Base-by-base conservation (phyloP, 2,329 filamentous ascomycete genomes). In the Microsporum ferrugineum region DNA sequence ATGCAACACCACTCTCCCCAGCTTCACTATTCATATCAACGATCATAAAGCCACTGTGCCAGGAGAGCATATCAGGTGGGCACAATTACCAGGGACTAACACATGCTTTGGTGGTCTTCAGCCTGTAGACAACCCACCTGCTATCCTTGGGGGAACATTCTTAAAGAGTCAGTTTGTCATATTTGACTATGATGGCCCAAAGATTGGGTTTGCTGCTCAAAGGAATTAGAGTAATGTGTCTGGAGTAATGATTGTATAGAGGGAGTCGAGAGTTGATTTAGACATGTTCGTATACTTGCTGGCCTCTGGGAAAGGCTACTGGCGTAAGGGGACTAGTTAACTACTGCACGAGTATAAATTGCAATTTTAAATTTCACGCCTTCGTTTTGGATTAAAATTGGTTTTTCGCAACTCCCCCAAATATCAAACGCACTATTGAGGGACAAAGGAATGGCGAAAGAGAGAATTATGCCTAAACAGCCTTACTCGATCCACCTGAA, bases 61-160 rank as follows among this genome's bases (percentile, higher is more conserved):
- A 0, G 83, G 83, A 0, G 69, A 71, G 1, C 78, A 82, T 62
- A 74, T 87, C 63, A 79, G 43, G 14, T 81, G 64, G 85, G 82
- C 66, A 76, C 82, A 1, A 72, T 78, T 38, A 2, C 58, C 36
- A n/a, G 60, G 51, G 8, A 33, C 76, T 65, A 71, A 73, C 70
- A 27, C 81, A n/a, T 85, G 84, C 53, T 77, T 83, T 59, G 84
- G 83, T 57, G 83, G 83, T 12, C 73, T 86, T 12, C 82, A 83
- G 63, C 82, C 82, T 1, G 80, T 80, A 14, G 77, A 79, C 61
- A 79, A 81, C 60, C 78, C 85, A 66, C 34, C 39, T 3, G 76
- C 78, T 31, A 81, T 86, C 58, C 79, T 80, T 60, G 83, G 83
- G 12, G 83, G 84, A 65, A 76, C 80, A 27, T 79, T 85, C 70